A percentile compares a stretch with the other conserved stretches of the same genome.
Conservation (phyloP, 352 stramenopile genomes). For the Thraustotheca clavata region DNA sequence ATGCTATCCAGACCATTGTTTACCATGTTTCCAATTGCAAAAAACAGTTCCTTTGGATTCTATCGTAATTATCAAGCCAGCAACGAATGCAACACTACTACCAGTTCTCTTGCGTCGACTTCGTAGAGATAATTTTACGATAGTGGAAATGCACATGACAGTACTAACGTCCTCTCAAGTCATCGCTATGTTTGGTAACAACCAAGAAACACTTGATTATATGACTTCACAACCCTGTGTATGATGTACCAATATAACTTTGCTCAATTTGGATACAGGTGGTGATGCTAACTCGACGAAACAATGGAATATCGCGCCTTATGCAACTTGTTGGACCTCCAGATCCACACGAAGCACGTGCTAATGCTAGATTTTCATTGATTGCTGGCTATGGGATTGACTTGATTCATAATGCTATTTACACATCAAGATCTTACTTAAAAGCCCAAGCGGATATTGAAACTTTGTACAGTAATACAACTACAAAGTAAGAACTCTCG, state of each 20-base stretch:
- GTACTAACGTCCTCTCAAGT: background rate
- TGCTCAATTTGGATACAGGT: background rate
- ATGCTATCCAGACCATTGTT: background rate
- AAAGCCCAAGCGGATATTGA: background rate
- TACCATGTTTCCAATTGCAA: background rate
- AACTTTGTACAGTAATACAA: background rate
- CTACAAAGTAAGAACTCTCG: no score
- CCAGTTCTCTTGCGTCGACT: constrained; percentile 6
- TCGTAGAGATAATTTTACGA: background rate
- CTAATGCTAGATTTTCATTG: background rate
- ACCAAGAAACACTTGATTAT: background rate
- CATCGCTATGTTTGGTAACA: background rate
- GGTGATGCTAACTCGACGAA: background rate
- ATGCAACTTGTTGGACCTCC: constrained; percentile 1
- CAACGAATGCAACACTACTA: background rate
- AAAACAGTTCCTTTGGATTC: background rate
- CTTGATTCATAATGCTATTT: background rate
- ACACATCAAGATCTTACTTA: background rate
- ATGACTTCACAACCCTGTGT: background rate
- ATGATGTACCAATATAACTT: background rate
- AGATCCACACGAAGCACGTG: background rate
- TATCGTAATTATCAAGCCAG: background rate
- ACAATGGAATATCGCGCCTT: constrained; percentile 2
- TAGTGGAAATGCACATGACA: constrained; percentile 8
- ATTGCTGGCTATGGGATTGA: constrained; percentile 18